A percentile compares a stretch with the other conserved stretches of the same genome.
These are phyloP conservation scores for Linum lewisii DNA, from an alignment of 345 rosid genomes.

Conservation along the genomic window DNA sequence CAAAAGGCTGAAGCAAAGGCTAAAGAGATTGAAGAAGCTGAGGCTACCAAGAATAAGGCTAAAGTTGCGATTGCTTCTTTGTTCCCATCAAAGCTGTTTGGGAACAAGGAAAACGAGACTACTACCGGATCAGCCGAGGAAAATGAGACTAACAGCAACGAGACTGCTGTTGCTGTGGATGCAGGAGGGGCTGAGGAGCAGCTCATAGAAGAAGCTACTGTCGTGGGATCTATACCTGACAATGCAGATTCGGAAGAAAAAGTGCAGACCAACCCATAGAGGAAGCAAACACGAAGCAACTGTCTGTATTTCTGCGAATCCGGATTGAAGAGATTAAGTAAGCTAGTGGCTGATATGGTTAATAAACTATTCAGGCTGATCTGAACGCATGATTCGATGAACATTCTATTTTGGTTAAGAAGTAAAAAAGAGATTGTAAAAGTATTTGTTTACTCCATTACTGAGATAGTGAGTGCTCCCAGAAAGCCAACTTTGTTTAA, in stretches of 20 bases:
- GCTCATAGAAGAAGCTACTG: slow-evolving; percentile 22
- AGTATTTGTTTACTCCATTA: no score
- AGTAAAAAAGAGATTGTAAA: no score
- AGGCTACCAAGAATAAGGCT: slow-evolving; percentile 64
- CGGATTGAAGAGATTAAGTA: no score
- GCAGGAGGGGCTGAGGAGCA: slow-evolving; percentile 22
- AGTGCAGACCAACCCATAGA: no score
- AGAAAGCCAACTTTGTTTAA: no score
- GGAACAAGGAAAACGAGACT: slow-evolving; percentile 35
- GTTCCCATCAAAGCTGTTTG: slow-evolving; percentile 34
- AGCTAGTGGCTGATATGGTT: no score
- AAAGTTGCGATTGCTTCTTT: slow-evolving; percentile 41
- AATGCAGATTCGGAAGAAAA: neutral
- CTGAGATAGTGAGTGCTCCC: no score
- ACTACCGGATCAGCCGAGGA: slow-evolving; percentile 14
- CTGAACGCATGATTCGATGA: no score
- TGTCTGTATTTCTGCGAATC: no score
- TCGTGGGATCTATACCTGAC: neutral
- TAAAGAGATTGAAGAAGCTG: slow-evolving; percentile 56
- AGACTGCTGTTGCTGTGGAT: slow-evolving; percentile 15
- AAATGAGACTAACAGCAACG: slow-evolving; percentile 15
- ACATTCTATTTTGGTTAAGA: no score
- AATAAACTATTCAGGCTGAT: no score
- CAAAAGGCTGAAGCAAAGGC: slow-evolving; percentile 86
- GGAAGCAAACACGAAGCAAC: no score